Base-by-base conservation (phyloP, 768 basidiomycete genomes). In the Pleurotus tuber-regium region DNA sequence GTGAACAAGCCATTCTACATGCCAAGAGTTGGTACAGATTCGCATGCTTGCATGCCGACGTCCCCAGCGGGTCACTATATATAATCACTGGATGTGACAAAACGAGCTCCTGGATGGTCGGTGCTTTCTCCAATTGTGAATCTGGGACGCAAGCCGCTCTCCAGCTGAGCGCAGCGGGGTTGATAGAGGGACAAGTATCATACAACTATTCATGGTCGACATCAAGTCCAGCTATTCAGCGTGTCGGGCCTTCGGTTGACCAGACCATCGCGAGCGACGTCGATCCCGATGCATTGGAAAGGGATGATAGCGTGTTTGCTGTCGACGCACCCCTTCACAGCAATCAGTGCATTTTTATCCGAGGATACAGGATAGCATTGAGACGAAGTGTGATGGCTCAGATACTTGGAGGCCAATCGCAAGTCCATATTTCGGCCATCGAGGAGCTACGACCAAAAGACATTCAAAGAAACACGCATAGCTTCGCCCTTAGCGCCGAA, bases 81-180 rank as follows among this genome's bases (percentile, higher is more conserved):
- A 52, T 59, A 1, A 53, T 61, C 3, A 61, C 57, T 16, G 57
- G 57, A 4, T 59, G 54, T 53, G 59, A 61, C 39, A 58, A 61
- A 50, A 41, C 57, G 4, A 16, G 41, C 11, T 57, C 57, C 5
- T 61, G 59, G 59, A 54, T 43, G 11, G 42, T 61, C 23, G 55
- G 54, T 11, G 43, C 59, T 4, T 55, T 50, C 10, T 54, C 54
- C 0, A 33, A 43, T 28, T 12, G 40, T 2, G 50, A n/a, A n/a
- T 38, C 35, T 38, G 35, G 35, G 21, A 16, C 35, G 4, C 35
- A 38, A 38, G 35, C 35, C 11, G 12, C 21, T 19, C 35, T 38
- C 35, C 35, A 38, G 35, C 35, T 38, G n/a, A 38, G 35, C 21
- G 35, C 21, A 16, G 35, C 35, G 1, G 50, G 43, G 21, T 31